Conservation (phyloP, 768 basidiomycete genomes). For the Melanogaster broomeanus region DNA sequence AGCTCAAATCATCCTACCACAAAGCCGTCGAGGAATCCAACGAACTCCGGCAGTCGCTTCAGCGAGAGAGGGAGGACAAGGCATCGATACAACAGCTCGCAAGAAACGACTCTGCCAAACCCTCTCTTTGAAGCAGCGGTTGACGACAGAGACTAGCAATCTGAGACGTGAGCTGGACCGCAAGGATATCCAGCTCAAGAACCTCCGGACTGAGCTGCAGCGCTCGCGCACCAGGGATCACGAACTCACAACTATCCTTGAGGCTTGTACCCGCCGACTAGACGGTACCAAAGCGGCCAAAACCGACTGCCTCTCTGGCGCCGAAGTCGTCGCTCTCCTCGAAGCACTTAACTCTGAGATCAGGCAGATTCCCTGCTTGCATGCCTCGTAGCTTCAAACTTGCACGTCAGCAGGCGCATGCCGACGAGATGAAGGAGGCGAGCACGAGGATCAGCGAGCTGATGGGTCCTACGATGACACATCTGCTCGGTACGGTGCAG, state of each 20-base stretch:
- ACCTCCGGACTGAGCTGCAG: slow-evolving; percentile 27
- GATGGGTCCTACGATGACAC: slow-evolving; percentile 30
- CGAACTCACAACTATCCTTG: slow-evolving; percentile 32
- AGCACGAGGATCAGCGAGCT: slow-evolving; percentile 30
- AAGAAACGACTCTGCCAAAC: slow-evolving; percentile 22
- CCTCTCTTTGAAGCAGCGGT: slow-evolving; percentile 11
- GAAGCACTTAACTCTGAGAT: slow-evolving; percentile 51
- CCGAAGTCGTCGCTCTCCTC: slow-evolving; percentile 40
- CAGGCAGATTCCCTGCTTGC: slow-evolving; percentile 44
- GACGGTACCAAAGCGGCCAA: slow-evolving; percentile 42
- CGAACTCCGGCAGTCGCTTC: slow-evolving; percentile 17
- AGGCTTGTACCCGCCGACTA: slow-evolving; percentile 39
- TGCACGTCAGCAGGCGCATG: slow-evolving; percentile 17
- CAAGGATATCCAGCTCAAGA: slow-evolving; percentile 27
- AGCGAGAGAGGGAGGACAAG: slow-evolving; percentile 20
- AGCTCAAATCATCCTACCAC: slow-evolving; percentile 8
- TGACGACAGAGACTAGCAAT: slow-evolving; percentile 11
- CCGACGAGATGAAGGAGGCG: slow-evolving; percentile 30
- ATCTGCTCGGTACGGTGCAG: slow-evolving; percentile 21
- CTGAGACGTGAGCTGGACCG: slow-evolving; percentile 23
- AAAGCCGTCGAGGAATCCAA: slow-evolving; percentile 12
- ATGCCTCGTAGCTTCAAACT: slow-evolving; percentile 43
- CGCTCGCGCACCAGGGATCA: slow-evolving; percentile 23
- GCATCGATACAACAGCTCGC: slow-evolving; percentile 10
- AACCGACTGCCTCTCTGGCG: slow-evolving; percentile 43